These are phyloP conservation scores for Arthrinium puccinioides DNA, from an alignment of 2,329 filamentous ascomycete species.

Conservation along the genomic window DNA sequence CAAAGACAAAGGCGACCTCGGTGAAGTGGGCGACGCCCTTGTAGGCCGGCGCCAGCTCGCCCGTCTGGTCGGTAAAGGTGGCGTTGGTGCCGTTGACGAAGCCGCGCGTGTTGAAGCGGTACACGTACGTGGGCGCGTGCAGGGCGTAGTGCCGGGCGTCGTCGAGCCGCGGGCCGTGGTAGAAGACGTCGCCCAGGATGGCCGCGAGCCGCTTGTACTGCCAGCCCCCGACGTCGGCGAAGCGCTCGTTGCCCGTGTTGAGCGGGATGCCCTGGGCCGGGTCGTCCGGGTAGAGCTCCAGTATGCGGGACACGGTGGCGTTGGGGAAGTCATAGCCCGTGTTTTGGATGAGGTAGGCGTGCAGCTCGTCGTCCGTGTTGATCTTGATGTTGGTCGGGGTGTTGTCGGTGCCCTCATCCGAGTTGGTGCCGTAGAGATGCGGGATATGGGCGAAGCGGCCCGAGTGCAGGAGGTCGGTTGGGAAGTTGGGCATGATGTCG, in stretches of 20 bases:
- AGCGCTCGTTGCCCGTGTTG: conserved; percentile 1
- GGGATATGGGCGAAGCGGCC: conserved; percentile 25
- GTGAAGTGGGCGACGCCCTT: conserved; percentile 30
- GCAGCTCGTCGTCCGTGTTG: conserved; percentile 48
- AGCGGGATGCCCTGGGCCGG: conserved; percentile 6
- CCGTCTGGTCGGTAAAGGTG: not conserved
- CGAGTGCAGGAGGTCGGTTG: conserved; percentile 13
- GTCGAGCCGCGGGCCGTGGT: conserved; percentile 47
- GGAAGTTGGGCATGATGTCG: conserved; percentile 31
- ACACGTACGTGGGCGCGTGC: conserved; percentile 44
- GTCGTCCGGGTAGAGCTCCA: conserved; percentile 9
- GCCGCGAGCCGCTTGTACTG: conserved; percentile 7
- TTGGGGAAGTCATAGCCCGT: conserved; percentile 10
- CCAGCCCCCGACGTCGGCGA: conserved; percentile 3
- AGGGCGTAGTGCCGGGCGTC: conserved; percentile 44
- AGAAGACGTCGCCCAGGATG: conserved; percentile 44
- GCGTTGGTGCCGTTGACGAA: conserved; percentile 16
- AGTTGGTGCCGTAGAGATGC: conserved; percentile 23
- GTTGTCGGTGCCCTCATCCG: conserved; percentile 30
- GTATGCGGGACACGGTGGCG: not conserved
- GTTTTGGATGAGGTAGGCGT: conserved; percentile 24
- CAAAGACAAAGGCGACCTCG: conserved; percentile 47
- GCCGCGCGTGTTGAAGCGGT: conserved; percentile 35
- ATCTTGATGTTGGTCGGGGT: conserved; percentile 45
- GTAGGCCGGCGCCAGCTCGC: conserved; percentile 10